Conservation (phyloP, 2,329 filamentous ascomycete species). For the Geoglossum cookeanum region DNA sequence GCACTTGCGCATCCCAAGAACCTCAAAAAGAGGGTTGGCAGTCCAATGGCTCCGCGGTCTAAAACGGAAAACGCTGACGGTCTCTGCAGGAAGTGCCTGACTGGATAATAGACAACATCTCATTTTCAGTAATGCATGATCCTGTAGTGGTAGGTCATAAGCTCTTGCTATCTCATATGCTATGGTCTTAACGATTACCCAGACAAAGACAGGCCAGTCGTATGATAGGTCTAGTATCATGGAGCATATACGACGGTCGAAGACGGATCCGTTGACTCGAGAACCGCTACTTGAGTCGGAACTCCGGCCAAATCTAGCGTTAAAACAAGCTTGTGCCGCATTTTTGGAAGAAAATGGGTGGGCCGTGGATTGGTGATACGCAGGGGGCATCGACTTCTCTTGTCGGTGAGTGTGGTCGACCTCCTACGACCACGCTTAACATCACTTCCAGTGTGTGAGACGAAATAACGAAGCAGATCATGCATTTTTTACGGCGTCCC, state of each 20-base stretch:
- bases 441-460: not conserved
- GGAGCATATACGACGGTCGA: constrained; percentile 60
- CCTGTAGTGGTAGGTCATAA: constrained; percentile 26
- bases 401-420: not conserved
- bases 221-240: constrained; percentile 76
- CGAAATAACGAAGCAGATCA: not conserved
- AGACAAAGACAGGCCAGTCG: constrained; percentile 71
- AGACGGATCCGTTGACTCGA: constrained; percentile 67
- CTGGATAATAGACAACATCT: constrained; percentile 59
- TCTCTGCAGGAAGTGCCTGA: constrained; percentile 44
- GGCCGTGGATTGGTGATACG: constrained; percentile 73
- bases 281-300: constrained; percentile 50
- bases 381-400: not conserved
- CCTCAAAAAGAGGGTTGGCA: constrained; percentile 17
- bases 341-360: constrained; percentile 78
- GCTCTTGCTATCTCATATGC: constrained; percentile 16
- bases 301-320: constrained; percentile 59
- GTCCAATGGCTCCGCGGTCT: not conserved
- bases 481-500: not conserved
- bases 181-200: constrained; percentile 14
- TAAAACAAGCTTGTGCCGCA: constrained; percentile 68
- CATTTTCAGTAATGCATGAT: constrained; percentile 55
- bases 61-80: not conserved
- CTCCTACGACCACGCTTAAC: not conserved
- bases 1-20: constrained; percentile 27